A percentile compares a stretch with the other conserved stretches of the same genome.
Evolutionary conservation across 169 alveolate genomes (phyloP).

Genomic region (Cryptosporidium canis): DNA sequence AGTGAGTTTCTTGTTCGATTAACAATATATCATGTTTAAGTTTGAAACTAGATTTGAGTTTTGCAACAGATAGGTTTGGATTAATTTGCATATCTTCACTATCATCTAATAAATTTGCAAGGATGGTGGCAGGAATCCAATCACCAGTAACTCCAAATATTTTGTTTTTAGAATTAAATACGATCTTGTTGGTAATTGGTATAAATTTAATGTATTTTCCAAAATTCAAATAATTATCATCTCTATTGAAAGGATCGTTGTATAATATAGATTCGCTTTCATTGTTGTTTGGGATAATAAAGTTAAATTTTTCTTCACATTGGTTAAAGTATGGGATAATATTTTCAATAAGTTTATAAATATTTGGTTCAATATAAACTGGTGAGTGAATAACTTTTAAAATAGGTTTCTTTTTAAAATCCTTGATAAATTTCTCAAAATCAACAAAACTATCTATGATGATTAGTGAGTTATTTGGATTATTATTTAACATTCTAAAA

Average conservation of each 20-base stretch:
- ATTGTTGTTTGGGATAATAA: conserved; percentile 26
- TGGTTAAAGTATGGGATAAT: conserved; percentile 41
- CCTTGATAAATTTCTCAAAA: conserved; percentile 1
- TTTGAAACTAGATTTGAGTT: not conserved
- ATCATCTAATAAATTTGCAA: not conserved
- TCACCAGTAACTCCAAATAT: conserved; percentile 4
- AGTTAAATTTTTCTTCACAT: not conserved
- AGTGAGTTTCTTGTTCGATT: not conserved
- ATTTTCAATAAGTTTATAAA: conserved; percentile 14
- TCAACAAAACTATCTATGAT: conserved; percentile 7
- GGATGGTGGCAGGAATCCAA: conserved; percentile 41
- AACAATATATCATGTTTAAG: conserved; percentile 6
- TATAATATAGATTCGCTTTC: not conserved
- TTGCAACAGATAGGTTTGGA: conserved; percentile 6
- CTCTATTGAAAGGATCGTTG: not conserved
- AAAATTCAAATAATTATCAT: not conserved
- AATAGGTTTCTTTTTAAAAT: not conserved
- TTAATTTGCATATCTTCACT: not conserved
- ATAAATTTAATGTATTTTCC: conserved; percentile 2
- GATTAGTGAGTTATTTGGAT: conserved; percentile 6
- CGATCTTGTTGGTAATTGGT: conserved; percentile 16
- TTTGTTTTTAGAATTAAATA: not conserved
- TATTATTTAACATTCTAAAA: not conserved
- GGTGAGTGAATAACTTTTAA: conserved; percentile 27
- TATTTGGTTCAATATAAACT: conserved; percentile 52